Base-by-base conservation (phyloP, 1,284 basidiomycete species). In the Tremellales sp. region DNA sequence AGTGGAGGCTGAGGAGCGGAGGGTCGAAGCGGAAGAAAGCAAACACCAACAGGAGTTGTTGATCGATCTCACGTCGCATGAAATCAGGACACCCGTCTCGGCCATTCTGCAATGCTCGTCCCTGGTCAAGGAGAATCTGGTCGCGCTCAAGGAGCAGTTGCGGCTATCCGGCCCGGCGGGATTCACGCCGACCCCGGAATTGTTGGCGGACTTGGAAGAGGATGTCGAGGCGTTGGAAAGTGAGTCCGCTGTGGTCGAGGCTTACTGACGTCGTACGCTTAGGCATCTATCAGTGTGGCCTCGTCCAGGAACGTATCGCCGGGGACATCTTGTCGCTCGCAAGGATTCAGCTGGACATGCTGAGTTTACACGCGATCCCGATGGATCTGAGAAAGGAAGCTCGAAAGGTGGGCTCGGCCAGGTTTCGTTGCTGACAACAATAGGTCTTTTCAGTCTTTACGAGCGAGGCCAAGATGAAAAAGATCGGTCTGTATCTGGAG, bases 261-360 rank as follows among this genome's bases (percentile, higher is more conserved):
- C 8, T 5, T 18, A 38, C 40, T 44, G 40, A 43, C 29, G 8
- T 24, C 32, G 14, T 13, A n/a, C 22, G 45, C 37, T 34, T 26
- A 55, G 56, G 53, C 40, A 64, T 65, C 42, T 60, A 65, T 33
- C 61, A 62, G 25, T 72, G 72, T 50, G 72, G 73, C 31, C 60
- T 73, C 13, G 65, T 71, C 1, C 73, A 75, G 54, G 71, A 72
- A 43, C 66, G 73, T 5, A 74, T 75, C 31, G 72, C 73, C 3
- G 70, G 69, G 32, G 74, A 75, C 41, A 66, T 74, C n/a, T 59
- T 74, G 4, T 71, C 71, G 0, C 54, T 75, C 1, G 71, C 72
- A 0, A 55, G 72, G 9, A 68, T 75, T 24, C 74, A 75, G 46
- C 67, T 74, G n/a, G 63, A 63, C 45, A 63, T 65, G 63, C 56